phyloP scores from a whole-genome alignment of 495 filamentous ascomycete species.

The Trichoderma virens region DNA sequence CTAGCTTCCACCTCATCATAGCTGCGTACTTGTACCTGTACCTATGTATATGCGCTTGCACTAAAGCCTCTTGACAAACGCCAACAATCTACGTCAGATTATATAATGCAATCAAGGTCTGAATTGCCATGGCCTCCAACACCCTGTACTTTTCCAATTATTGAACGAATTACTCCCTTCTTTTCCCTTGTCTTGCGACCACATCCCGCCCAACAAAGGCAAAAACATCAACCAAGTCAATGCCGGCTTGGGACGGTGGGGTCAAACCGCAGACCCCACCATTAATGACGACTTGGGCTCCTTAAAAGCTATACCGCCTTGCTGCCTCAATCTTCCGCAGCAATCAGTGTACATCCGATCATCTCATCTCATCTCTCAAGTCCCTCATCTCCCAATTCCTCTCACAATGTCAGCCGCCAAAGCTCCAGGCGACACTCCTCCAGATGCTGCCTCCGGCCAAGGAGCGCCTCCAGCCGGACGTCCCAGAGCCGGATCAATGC shows the following conservation, averaged over 20 bases:
- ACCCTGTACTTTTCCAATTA: too few relatives aligned
- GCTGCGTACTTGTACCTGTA: too few relatives aligned
- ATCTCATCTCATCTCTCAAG: neutral
- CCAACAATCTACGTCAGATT: too few relatives aligned
- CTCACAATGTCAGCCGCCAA: neutral
- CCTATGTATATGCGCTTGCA: too few relatives aligned
- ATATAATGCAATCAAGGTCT: too few relatives aligned
- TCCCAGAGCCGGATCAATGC: constrained; percentile 21
- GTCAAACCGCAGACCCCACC: neutral
- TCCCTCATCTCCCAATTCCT: neutral
- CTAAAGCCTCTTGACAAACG: too few relatives aligned
- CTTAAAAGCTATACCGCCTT: constrained; percentile 7
- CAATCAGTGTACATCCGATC: neutral
- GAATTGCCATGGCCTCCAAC: too few relatives aligned
- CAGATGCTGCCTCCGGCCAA: constrained; percentile 23
- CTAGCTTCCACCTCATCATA: too few relatives aligned
- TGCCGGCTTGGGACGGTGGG: neutral
- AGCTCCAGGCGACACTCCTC: neutral
- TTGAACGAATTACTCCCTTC: too few relatives aligned
- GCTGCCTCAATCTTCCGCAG: neutral
- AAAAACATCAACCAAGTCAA: too few relatives aligned
- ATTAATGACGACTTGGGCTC: constrained; percentile 3
- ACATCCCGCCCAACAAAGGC: too few relatives aligned
- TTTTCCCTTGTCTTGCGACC: too few relatives aligned
- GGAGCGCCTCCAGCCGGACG: constrained; percentile 27